A percentile compares a stretch with the other conserved stretches of the same genome.
Evolutionary conservation across 768 basidiomycete genomes (phyloP).

Genomic region (Serendipita indica): DNA sequence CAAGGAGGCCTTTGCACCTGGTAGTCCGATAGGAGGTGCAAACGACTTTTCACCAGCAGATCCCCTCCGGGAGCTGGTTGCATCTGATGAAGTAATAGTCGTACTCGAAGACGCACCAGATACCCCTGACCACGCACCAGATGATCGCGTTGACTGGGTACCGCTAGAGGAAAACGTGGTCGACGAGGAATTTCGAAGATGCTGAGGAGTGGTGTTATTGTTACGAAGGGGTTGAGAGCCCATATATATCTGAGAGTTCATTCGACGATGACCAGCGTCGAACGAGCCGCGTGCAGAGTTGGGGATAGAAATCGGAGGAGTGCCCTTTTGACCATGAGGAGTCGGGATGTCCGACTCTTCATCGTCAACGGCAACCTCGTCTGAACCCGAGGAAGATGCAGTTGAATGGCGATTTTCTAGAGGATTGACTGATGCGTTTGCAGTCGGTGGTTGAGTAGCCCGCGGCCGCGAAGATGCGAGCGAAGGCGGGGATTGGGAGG

Average conservation of each 20-base stretch:
- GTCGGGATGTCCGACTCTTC: background rate
- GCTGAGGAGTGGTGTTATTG: background rate
- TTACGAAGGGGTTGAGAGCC: background rate
- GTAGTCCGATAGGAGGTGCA: background rate
- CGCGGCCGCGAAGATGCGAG: background rate
- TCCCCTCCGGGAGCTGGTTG: background rate
- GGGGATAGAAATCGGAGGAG: slow-evolving; percentile 8
- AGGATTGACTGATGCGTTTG: background rate
- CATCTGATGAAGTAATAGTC: background rate
- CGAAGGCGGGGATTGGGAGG: background rate
- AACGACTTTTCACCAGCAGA: background rate
- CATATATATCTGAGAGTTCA: background rate
- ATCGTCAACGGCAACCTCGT: background rate
- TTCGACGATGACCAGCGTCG: background rate
- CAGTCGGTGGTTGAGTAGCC: background rate
- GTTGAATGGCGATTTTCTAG: slow-evolving; percentile 1
- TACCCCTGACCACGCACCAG: background rate
- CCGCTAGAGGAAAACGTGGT: slow-evolving; percentile 1
- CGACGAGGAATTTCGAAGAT: background rate
- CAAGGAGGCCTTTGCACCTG: background rate
- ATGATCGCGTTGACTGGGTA: background rate
- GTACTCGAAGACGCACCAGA: slow-evolving; percentile 5
- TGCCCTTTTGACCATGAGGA: slow-evolving; percentile 3
- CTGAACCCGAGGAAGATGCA: slow-evolving; percentile 2
- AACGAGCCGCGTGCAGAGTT: background rate